phyloP scores from a whole-genome alignment of 129 eudicot species.

The Smallanthus sonchifolius region DNA sequence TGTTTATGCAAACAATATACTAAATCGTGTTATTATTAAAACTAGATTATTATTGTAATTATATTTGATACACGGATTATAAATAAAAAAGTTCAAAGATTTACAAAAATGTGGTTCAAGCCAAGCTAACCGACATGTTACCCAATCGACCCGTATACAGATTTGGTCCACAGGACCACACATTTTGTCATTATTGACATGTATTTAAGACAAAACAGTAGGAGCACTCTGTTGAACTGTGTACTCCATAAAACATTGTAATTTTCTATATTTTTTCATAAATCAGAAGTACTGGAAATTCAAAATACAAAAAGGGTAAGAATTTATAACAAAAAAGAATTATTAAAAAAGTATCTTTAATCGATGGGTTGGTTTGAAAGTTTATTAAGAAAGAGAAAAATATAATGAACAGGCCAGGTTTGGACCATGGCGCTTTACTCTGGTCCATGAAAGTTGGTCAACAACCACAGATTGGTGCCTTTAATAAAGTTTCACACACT shows the following conservation, averaged over 20 bases:
- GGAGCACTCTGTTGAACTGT: neutral
- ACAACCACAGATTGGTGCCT: constrained; percentile 25
- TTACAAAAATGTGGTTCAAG: neutral
- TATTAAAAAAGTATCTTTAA: neutral
- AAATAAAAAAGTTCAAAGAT: neutral
- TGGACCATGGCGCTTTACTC: constrained; percentile 28
- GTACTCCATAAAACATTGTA: neutral
- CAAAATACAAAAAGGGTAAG: neutral
- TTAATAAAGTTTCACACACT: constrained; percentile 18
- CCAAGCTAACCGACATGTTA: neutral
- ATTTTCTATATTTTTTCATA: neutral
- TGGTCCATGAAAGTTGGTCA: constrained; percentile 31
- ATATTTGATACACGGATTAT: neutral
- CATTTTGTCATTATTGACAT: neutral
- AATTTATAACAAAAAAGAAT: neutral
- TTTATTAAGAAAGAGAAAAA: neutral
- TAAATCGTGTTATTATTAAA: neutral
- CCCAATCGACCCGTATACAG: neutral
- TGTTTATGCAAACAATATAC: neutral
- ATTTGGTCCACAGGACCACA: constrained; percentile 22
- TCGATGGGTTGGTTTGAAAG: neutral
- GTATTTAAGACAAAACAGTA: neutral
- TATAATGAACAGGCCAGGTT: constrained; percentile 13
- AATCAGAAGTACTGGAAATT: neutral
- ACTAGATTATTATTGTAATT: neutral